Base-by-base conservation (phyloP, 129 eudicot species). In the Chrysanthemum seticuspe region DNA sequence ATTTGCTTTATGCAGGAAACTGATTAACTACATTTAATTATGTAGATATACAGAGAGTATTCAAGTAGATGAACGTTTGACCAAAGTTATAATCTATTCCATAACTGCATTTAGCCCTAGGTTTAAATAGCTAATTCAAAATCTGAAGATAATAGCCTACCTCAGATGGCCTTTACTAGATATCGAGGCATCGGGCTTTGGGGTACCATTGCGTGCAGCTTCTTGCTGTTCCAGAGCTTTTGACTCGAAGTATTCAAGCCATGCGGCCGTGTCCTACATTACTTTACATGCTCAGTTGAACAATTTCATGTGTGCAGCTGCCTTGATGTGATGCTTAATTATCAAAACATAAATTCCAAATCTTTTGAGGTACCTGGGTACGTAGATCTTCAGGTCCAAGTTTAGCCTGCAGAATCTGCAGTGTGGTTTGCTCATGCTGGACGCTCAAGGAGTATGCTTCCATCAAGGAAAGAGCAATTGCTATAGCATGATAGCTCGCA, bases 401-500 rank as follows among this genome's bases (percentile, higher is more conserved):
- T 86, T 93, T 93, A 13, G 98, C 87, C 71, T 93, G 96, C 61
- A 94, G 82, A 73, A 94, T 90, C 74, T 94, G 98, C 55, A 94
- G 82, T 57, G 97, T 94, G 72, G 98, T 94, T 79, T 94, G 98
- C 73, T 94, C 98, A 65, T 94, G 98, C 79, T 90, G 98, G 81
- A 94, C 98, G 58, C 98, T 93, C 78, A 93, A 82, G 49, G 98
- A 82, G 80, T 94, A 94, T 21, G 97, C 98, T 82, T 94, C 98
- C 98, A 94, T 90, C 74, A 94, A 88, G 53, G 98, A 94, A 36
- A 94, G 88, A 72, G 98, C 98, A 84, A 94, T 94, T 69, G 98
- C 98, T 62, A 94, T 94, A 10, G 98, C 98, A 81, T 94, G 98
- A 84, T 94, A 90, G 89, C 98, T 89, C 54, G 98, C 98, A 71